Conservation (phyloP, 1,139 yeast species). For the Pneumocystis canis region DNA sequence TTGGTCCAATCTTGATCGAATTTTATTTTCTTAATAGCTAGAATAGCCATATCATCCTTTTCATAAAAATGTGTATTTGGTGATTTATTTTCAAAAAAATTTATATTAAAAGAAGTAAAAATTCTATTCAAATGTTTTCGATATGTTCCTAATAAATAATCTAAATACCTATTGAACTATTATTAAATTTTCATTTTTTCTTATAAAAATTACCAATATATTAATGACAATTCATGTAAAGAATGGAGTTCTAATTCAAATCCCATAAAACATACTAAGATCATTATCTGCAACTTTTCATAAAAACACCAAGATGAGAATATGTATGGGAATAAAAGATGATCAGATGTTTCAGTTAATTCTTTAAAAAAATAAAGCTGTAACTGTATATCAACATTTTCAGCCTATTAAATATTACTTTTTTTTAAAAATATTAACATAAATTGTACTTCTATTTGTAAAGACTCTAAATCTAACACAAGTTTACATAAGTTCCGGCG, state of each 20-base stretch:
- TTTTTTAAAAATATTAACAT: background rate
- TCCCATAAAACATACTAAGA: slow-evolving; percentile 57
- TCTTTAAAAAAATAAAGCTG: slow-evolving; percentile 1
- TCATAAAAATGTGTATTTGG: background rate
- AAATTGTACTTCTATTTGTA: slow-evolving; percentile 38
- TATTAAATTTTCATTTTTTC: background rate
- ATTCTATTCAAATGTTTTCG: slow-evolving; percentile 1
- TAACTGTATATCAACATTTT: slow-evolving; percentile 4
- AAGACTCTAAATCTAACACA: slow-evolving; percentile 55
- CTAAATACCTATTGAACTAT: slow-evolving; percentile 1
- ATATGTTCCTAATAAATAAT: slow-evolving; percentile 1
- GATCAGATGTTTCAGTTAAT: slow-evolving; percentile 9
- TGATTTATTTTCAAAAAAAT: background rate
- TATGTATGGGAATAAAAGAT: slow-evolving; percentile 21
- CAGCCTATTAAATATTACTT: slow-evolving; percentile 1
- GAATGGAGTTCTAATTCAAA: slow-evolving; percentile 64
- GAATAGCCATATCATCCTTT: background rate
- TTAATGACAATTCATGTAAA: slow-evolving; percentile 50
- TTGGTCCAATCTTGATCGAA: background rate
- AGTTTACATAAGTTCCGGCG: slow-evolving; percentile 53
- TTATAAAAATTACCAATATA: slow-evolving; percentile 43
- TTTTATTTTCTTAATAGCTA: background rate
- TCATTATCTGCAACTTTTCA: slow-evolving; percentile 54
- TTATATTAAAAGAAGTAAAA: slow-evolving; percentile 2
- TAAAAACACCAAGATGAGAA: slow-evolving; percentile 55